phyloP scores from a whole-genome alignment of 176 grass and related monocot species.

The Rhynchospora breviuscula region DNA sequence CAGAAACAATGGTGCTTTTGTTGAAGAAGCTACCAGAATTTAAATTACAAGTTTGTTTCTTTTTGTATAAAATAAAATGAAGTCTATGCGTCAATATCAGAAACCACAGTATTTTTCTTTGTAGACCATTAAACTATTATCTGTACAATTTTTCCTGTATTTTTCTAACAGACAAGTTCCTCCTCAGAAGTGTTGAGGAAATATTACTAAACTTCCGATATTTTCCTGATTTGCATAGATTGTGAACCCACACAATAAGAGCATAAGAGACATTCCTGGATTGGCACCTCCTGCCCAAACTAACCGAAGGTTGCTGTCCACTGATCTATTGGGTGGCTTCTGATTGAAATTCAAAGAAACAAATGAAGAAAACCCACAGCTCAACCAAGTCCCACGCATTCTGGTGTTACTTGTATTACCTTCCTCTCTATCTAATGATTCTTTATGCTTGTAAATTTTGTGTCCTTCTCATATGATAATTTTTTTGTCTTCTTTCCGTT shows the following conservation, averaged over 20 bases:
- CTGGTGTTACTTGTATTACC: background rate
- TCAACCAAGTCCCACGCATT: background rate
- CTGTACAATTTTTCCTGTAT: background rate
- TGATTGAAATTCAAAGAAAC: slow-evolving; percentile 23
- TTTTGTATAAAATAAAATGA: too few species aligned
- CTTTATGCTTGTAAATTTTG: slow-evolving; percentile 51
- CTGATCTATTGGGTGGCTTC: slow-evolving; percentile 31
- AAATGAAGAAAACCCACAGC: background rate
- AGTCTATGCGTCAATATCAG: too few species aligned
- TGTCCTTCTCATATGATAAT: slow-evolving; percentile 29
- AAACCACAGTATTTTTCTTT: background rate
- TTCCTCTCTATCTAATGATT: slow-evolving; percentile 23
- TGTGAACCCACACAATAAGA: slow-evolving; percentile 85
- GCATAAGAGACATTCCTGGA: slow-evolving; percentile 80
- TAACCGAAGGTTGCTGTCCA: slow-evolving; percentile 60
- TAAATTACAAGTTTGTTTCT: too few species aligned
- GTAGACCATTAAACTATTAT: background rate
- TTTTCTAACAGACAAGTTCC: background rate
- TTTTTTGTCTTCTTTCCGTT: slow-evolving; percentile 29
- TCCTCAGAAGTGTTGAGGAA: background rate
- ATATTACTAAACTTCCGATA: background rate
- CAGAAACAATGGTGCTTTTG: background rate
- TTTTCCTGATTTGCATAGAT: slow-evolving; percentile 40
- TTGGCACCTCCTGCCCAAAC: slow-evolving; percentile 85
- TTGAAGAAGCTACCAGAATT: background rate